A percentile compares a stretch with the other conserved stretches of the same genome.
Conservation (phyloP, 192 early-diverging fungal species). For the Ambispora gerdemannii region DNA sequence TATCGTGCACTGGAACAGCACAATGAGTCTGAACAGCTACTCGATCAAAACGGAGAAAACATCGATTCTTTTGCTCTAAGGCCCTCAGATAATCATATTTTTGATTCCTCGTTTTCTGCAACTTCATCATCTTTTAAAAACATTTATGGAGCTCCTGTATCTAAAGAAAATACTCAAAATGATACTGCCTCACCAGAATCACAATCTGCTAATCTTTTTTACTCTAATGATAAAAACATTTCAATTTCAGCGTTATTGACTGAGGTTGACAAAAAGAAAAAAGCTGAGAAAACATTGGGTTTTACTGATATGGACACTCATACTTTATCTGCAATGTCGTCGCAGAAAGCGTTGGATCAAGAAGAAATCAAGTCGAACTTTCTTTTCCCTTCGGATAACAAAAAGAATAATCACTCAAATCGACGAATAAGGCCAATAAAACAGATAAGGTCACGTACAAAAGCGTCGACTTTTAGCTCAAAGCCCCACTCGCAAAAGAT, state of each 20-base stretch:
- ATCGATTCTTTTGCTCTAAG: neutral
- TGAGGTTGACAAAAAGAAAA: neutral
- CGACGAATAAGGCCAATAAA: slow-evolving; percentile 6
- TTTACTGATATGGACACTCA: too few species aligned
- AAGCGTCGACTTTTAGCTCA: neutral
- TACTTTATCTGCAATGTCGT: too few species aligned
- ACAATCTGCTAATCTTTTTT: neutral
- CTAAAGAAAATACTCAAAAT: neutral
- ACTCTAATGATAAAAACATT: neutral
- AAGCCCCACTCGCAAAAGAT: neutral
- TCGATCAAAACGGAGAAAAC: neutral
- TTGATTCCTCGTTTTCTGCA: neutral
- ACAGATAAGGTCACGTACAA: neutral
- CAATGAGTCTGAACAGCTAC: neutral
- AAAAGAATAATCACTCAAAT: too few species aligned
- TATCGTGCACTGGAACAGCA: neutral
- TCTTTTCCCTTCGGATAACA: too few species aligned
- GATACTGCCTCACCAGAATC: too few species aligned
- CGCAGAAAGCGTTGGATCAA: too few species aligned
- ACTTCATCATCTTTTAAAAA: neutral
- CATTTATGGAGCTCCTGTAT: neutral
- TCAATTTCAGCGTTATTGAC: neutral
- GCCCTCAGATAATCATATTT: neutral
- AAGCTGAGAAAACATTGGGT: neutral
- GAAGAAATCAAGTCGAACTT: neutral